Evolutionary conservation across 345 rosid genomes (phyloP).

Genomic region (Anacardium occidentale): DNA sequence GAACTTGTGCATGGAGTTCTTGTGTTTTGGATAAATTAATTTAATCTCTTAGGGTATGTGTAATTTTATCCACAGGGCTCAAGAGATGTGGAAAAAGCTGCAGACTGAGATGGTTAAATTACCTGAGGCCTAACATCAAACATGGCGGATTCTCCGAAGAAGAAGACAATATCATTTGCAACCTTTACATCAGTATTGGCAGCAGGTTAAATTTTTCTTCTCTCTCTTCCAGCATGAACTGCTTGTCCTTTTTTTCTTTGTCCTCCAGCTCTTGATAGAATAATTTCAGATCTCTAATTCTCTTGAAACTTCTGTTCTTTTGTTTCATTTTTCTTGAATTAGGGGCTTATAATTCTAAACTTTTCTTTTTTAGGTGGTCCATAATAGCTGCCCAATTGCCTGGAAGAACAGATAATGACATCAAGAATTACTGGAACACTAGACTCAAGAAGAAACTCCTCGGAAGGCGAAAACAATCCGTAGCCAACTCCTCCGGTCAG

Average conservation of each 20-base stretch:
- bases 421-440: slow-evolving; percentile 97
- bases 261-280: slow-evolving; percentile 12
- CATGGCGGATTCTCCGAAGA: slow-evolving; percentile 99
- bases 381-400: slow-evolving; percentile 98
- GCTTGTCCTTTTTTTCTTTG: slow-evolving; percentile 45
- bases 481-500: slow-evolving; percentile 25
- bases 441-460: slow-evolving; percentile 92
- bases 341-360: not conserved
- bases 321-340: slow-evolving; percentile 21
- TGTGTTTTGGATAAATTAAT: not conserved
- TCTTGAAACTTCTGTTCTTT: slow-evolving; percentile 18
- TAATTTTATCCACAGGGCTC: slow-evolving; percentile 44
- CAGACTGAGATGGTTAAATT: slow-evolving; percentile 95
- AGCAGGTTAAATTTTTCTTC: slow-evolving; percentile 53
- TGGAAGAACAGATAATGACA: slow-evolving; percentile 98
- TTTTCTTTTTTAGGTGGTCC: slow-evolving; percentile 69
- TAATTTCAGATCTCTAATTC: not conserved
- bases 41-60: not conserved
- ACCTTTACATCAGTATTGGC: slow-evolving; percentile 96
- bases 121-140: slow-evolving; percentile 91
- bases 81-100: slow-evolving; percentile 99
- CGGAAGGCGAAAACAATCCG: slow-evolving; percentile 69
- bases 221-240: slow-evolving; percentile 20
- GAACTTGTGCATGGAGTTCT: no score
- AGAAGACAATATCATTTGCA: slow-evolving; percentile 95